A percentile compares a stretch with the other conserved stretches of the same genome.
Conservation (phyloP, 2,329 filamentous ascomycete genomes). For the Claviceps sorghi region DNA sequence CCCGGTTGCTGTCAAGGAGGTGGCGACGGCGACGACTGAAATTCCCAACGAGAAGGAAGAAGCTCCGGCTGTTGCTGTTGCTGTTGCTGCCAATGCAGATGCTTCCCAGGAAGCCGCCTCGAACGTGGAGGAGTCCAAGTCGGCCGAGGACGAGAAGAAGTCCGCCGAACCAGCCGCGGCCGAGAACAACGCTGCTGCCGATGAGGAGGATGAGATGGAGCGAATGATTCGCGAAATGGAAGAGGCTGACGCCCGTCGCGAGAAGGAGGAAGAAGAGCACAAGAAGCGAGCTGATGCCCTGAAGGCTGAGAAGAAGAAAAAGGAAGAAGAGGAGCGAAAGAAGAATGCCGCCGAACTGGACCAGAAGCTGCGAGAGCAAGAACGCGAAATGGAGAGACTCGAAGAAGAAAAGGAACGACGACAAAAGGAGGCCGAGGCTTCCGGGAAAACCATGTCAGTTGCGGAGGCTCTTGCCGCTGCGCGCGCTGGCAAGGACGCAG, state of each 20-base stretch:
- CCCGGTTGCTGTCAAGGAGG: constrained; percentile 15
- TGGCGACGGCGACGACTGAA: constrained; percentile 15
- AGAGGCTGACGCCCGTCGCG: constrained; percentile 35
- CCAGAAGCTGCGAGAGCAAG: constrained; percentile 55
- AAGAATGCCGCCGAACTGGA: constrained; percentile 41
- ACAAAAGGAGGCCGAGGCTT: constrained; percentile 34
- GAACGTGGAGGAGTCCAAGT: background rate
- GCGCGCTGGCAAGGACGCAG: constrained; percentile 25
- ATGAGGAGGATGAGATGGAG: constrained; percentile 43
- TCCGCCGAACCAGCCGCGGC: constrained; percentile 16
- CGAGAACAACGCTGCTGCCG: constrained; percentile 17
- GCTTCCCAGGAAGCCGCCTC: constrained; percentile 1
- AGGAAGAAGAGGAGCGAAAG: constrained; percentile 29
- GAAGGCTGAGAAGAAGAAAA: constrained; percentile 32
- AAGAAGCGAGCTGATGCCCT: constrained; percentile 32
- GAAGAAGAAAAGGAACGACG: constrained; percentile 56
- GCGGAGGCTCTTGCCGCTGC: constrained; percentile 35
- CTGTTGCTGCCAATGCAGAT: background rate
- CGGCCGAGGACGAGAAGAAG: constrained; percentile 13
- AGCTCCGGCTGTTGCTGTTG: background rate
- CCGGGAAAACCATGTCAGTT: constrained; percentile 32
- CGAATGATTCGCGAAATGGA: constrained; percentile 49
- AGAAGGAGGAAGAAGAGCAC: constrained; percentile 32
- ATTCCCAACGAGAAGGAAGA: constrained; percentile 14
- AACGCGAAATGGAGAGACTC: constrained; percentile 56